Evolutionary conservation across 371 early-diverging fungal species (phyloP), one percentile per base, ranked within the genome.

Genomic region (Mortierella sp.): DNA sequence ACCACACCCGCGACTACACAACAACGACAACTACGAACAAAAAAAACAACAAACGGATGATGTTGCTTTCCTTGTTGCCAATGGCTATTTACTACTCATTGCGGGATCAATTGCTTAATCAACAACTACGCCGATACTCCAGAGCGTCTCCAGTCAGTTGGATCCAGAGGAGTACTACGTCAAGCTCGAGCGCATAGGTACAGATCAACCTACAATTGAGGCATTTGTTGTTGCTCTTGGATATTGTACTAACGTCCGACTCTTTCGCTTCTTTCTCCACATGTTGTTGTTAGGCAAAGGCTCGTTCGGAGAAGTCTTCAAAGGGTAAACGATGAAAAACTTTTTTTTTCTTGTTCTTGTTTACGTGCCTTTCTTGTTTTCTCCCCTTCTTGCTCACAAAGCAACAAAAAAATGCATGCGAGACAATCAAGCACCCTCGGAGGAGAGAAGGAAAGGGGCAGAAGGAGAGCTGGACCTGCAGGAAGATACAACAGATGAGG

Each of bases 251-350:
- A 26, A 74, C 48, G 28, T 71, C 26, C 48, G 48, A 28, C 53
- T 40, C 44, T 40, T 78, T 48, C 43, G 24, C 26, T 46, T 74
- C 5, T n/a, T 26, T 44, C 48, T 44, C 55, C n/a, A 48, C 71
- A 61, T 51, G 59, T 54, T 69, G 9, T 69, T 69, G n/a, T 28
- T 87, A 95, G 95, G 96, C 78, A 95, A 95, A 80, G 97, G 97
- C 51, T 96, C 97, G 28, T 97, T 97, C 90, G 97, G 97, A 78
- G 97, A 96, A 82, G 97, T 97, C 2, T 97, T 89, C 79, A 96
- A 95, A 93, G 96, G 96, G 96, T 96, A 94, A 90, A 37, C 34
- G 19, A 59, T n/a, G 31, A 69, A 67, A 31, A 31, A 34, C 2
- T 16, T 61, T 61, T 61, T 24, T 79, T 24, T 21, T 21, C 9